phyloP scores from a whole-genome alignment of 805 yeast species.

The Saccharomycopsis fermentans region DNA sequence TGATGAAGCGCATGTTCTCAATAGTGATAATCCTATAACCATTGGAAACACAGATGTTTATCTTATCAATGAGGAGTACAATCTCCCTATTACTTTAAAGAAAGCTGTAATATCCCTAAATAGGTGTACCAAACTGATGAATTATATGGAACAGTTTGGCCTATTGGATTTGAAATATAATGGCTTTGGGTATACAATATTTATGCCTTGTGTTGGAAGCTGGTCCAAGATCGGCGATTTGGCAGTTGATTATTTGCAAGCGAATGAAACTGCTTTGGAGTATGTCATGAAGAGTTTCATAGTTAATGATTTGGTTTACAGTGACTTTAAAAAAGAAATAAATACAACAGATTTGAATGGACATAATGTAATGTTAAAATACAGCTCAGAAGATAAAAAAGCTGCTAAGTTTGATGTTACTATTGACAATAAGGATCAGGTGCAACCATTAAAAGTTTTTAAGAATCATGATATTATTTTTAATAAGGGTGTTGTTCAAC shows the following conservation, averaged over 20 bases:
- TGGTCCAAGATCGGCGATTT: slow-evolving; percentile 55
- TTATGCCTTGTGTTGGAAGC: slow-evolving; percentile 67
- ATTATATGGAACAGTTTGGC: slow-evolving; percentile 42
- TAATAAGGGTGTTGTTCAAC: slow-evolving; percentile 78
- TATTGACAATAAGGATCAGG: slow-evolving; percentile 16
- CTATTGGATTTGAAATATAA: slow-evolving; percentile 45
- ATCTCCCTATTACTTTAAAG: slow-evolving; percentile 55
- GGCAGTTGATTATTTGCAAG: slow-evolving; percentile 45
- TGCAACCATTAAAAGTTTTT: slow-evolving; percentile 11
- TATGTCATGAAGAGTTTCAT: slow-evolving; percentile 47
- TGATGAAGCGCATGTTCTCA: slow-evolving; percentile 32
- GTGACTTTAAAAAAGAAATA: slow-evolving; percentile 37
- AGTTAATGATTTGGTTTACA: slow-evolving; percentile 54
- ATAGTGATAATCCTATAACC: slow-evolving; percentile 31
- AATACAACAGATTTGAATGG: slow-evolving; percentile 26
- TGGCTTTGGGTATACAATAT: slow-evolving; percentile 56
- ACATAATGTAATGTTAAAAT: slow-evolving; percentile 21
- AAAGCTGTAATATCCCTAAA: slow-evolving; percentile 54
- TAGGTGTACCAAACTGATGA: slow-evolving; percentile 56
- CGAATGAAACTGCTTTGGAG: slow-evolving; percentile 41
- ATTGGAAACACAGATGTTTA: slow-evolving; percentile 64
- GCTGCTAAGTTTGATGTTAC: slow-evolving; percentile 17
- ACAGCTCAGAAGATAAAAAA: slow-evolving; percentile 18
- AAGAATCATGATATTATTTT: slow-evolving; percentile 58
- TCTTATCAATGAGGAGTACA: slow-evolving; percentile 47